These are phyloP conservation scores for Erysimum cheiri DNA, from an alignment of 441 rosid species.

Conservation along the genomic window DNA sequence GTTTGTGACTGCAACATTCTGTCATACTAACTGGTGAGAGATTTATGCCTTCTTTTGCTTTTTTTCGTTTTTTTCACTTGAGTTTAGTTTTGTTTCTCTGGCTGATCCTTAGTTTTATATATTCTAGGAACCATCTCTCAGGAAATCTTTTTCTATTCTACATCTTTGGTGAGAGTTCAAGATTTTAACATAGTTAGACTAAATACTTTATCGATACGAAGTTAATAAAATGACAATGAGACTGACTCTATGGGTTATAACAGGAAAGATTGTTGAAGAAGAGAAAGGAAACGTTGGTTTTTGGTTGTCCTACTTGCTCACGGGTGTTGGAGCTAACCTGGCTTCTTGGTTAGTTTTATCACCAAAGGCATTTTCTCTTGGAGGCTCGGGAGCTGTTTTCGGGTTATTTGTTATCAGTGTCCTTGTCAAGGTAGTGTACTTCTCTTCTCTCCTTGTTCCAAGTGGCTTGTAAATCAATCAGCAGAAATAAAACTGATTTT, in stretches of 20 bases:
- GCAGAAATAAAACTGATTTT: background rate
- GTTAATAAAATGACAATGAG: background rate
- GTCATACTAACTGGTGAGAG: constrained; percentile 1
- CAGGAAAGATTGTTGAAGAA: constrained; percentile 14
- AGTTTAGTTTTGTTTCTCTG: background rate
- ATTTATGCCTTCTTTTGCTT: background rate
- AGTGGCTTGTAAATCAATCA: background rate
- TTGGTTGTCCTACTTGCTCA: background rate
- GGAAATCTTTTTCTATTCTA: background rate
- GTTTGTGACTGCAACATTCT: constrained; percentile 4
- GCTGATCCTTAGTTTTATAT: background rate
- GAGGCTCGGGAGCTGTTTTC: constrained; percentile 4
- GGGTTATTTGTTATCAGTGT: constrained; percentile 6
- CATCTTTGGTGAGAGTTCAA: constrained; percentile 6
- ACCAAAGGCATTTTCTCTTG: background rate
- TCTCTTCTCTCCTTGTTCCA: background rate
- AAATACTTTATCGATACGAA: background rate
- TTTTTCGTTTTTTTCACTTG: background rate
- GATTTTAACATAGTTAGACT: background rate
- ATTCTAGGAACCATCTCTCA: constrained; percentile 2
- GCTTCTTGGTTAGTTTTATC: background rate
- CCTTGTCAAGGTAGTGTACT: background rate
- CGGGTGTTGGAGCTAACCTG: constrained; percentile 3
- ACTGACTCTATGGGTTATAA: background rate
- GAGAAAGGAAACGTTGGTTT: background rate